Evolutionary conservation across 1,284 basidiomycete species (phyloP).

Genomic region (Xerocomus minutiporus): DNA sequence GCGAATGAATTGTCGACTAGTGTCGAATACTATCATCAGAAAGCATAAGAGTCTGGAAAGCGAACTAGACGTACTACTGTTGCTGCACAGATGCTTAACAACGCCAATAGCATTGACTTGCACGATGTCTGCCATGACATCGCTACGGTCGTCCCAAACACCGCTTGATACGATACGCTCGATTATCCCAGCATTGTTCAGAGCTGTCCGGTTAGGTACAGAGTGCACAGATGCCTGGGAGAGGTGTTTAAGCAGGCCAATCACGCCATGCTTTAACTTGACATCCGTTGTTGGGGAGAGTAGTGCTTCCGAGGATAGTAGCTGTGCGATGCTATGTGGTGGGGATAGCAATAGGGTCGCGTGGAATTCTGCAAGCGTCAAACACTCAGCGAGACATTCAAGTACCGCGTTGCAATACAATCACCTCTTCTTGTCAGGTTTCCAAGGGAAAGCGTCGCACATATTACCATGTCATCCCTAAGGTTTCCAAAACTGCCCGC

Average conservation of each 20-base stretch:
- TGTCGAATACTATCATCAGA: constrained; percentile 10
- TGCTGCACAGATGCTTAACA: constrained; percentile 82
- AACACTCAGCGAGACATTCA: constrained; percentile 3
- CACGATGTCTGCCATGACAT: constrained; percentile 75
- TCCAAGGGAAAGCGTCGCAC: constrained; percentile 76
- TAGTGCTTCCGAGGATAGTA: constrained; percentile 48
- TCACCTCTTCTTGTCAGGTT: constrained; percentile 77
- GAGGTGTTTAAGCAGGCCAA: constrained; percentile 82
- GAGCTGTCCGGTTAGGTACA: constrained; percentile 49
- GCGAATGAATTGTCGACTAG: constrained; percentile 64
- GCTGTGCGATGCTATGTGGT: constrained; percentile 48
- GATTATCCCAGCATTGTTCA: constrained; percentile 65
- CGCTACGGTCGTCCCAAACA: constrained; percentile 66
- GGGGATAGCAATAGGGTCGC: constrained; percentile 56
- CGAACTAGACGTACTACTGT: constrained; percentile 53
- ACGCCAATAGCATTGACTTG: constrained; percentile 87
- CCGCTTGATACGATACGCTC: constrained; percentile 60
- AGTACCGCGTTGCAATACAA: constrained; percentile 16
- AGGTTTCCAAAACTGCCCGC: constrained; percentile 25
- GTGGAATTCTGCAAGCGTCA: constrained; percentile 50
- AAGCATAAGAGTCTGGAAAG: background rate
- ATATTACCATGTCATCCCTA: constrained; percentile 78
- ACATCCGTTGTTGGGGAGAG: constrained; percentile 57
- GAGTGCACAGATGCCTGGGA: constrained; percentile 69
- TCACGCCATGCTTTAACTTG: constrained; percentile 79